Conservation (phyloP, 371 early-diverging fungal species). For the Mucor plumbeus region DNA sequence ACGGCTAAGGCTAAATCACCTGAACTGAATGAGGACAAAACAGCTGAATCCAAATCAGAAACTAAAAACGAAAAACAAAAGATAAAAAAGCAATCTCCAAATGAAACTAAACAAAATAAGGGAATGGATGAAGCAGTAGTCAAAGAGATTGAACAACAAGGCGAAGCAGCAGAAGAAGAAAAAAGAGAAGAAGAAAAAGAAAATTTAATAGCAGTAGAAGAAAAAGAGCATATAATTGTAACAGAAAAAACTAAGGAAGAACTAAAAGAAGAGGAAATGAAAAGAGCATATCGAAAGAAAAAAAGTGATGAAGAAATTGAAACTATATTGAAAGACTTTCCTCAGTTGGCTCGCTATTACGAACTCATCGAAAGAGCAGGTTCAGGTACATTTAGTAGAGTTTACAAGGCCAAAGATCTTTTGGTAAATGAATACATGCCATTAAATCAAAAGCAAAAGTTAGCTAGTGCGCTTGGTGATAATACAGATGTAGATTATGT, state of each 20-base stretch:
- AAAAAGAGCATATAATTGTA: too few species aligned
- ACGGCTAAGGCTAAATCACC: background rate
- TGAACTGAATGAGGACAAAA: background rate
- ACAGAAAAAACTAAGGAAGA: background rate
- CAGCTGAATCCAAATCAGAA: background rate
- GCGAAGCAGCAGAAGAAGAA: background rate
- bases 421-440: slow-evolving; percentile 56
- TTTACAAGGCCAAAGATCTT: slow-evolving; percentile 89
- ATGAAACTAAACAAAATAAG: too few species aligned
- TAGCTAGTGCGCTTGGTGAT: background rate
- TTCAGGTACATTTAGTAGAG: slow-evolving; percentile 90
- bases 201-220: background rate
- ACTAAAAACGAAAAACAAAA: too few species aligned
- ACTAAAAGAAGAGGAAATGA: background rate
- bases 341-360: slow-evolving; percentile 60
- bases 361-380: slow-evolving; percentile 73
- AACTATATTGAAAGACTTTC: slow-evolving; percentile 50
- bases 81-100: too few species aligned
- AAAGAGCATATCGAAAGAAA: background rate
- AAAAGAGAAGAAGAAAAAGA: background rate
- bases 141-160: background rate
- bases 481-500: slow-evolving; percentile 56
- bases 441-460: slow-evolving; percentile 7
- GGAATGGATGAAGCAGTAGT: background rate
- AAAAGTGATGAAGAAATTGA: slow-evolving; percentile 39